Evolutionary conservation across 2,329 filamentous ascomycete species (phyloP).

Genomic region (Phialophora chinensis): DNA sequence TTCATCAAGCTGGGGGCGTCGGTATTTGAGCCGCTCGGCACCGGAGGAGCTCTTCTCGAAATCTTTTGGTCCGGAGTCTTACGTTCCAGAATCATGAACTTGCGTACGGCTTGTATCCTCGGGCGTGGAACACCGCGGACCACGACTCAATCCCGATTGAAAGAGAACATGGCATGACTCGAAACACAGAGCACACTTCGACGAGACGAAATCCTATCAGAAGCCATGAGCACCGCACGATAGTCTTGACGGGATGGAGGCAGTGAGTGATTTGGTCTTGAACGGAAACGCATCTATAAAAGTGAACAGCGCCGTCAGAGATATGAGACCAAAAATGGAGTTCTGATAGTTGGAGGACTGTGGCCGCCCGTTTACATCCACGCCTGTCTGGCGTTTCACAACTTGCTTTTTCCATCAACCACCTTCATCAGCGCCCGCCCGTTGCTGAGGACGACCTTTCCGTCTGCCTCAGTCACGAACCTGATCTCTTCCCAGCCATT

Average conservation of each 20-base stretch:
- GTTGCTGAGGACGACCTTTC: constrained; percentile 86
- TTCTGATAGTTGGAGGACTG: not conserved
- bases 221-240: not conserved
- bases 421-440: constrained; percentile 79
- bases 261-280: not conserved
- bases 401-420: constrained; percentile 65
- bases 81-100: not conserved
- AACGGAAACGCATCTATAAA: not conserved
- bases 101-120: not conserved
- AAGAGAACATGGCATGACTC: not conserved
- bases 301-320: not conserved
- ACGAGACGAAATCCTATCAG: not conserved
- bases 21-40: not conserved
- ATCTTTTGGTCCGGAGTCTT: not conserved
- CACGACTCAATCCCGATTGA: not conserved
- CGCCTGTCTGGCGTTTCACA: constrained; percentile 43
- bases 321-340: not conserved
- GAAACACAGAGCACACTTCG: not conserved
- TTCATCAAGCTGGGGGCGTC: not conserved
- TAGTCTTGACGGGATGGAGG: not conserved
- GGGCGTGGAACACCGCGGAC: not conserved
- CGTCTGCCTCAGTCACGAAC: constrained; percentile 78
- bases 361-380: not conserved
- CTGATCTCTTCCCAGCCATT: constrained; percentile 80
- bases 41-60: not conserved